A percentile compares a stretch with the other conserved stretches of the same genome.
Evolutionary conservation across 202 grass and related monocot species (phyloP).

Genomic region (Eragrostis tef): DNA sequence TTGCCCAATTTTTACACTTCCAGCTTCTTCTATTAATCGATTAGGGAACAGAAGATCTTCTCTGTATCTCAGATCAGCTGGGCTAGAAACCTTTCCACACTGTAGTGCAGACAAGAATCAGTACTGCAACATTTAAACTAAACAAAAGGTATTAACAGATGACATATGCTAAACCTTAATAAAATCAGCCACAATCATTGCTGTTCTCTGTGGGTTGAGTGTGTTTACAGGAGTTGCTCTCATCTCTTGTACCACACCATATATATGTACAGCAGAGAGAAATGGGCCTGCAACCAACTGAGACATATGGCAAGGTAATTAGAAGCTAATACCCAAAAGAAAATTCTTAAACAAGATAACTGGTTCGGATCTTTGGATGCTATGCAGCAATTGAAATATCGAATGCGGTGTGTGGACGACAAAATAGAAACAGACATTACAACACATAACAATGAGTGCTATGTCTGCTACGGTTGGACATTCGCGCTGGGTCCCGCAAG

Average conservation of each 20-base stretch:
- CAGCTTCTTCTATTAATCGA: slow-evolving; percentile 76
- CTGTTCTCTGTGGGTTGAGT: slow-evolving; percentile 86
- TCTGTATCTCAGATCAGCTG: slow-evolving; percentile 74
- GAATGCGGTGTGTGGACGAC: not conserved
- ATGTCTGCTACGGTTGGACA: not conserved
- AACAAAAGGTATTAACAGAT: not conserved
- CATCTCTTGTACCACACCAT: slow-evolving; percentile 89
- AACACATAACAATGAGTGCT: not conserved
- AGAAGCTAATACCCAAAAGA: slow-evolving; percentile 11
- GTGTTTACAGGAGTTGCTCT: slow-evolving; percentile 88
- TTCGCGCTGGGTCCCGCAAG: not conserved
- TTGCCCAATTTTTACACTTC: slow-evolving; percentile 74
- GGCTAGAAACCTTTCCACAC: slow-evolving; percentile 87
- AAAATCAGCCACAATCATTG: slow-evolving; percentile 90
- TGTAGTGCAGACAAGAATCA: slow-evolving; percentile 49
- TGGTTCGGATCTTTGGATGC: not conserved
- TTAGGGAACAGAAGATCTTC: slow-evolving; percentile 78
- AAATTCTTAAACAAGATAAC: slow-evolving; percentile 7
- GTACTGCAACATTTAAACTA: not conserved
- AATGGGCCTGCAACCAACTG: slow-evolving; percentile 89
- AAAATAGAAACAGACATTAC: not conserved
- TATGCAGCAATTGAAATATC: slow-evolving; percentile 10
- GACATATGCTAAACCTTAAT: slow-evolving; percentile 58
- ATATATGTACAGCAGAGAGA: slow-evolving; percentile 87
- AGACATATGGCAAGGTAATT: slow-evolving; percentile 15